Evolutionary conservation across 352 stramenopile species (phyloP).

Genomic region (Blastocystis sp.): DNA sequence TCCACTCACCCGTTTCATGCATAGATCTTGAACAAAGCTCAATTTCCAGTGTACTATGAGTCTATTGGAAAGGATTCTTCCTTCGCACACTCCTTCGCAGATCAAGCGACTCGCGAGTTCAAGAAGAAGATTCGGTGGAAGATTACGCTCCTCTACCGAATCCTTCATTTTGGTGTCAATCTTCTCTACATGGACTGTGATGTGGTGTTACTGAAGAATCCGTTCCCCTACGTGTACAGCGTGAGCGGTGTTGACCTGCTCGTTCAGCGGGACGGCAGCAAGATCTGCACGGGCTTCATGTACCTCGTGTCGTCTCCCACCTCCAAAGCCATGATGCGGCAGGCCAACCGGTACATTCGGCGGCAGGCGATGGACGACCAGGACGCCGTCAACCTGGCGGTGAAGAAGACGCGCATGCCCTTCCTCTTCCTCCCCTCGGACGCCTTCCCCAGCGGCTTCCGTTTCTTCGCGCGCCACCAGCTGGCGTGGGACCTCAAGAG

Average conservation of each 20-base stretch:
- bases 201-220: constrained; percentile 40
- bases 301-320: neutral
- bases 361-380: neutral
- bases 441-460: neutral
- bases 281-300: constrained; percentile 53
- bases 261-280: constrained; percentile 7
- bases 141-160: constrained; percentile 27
- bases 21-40: constrained; percentile 12
- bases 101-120: constrained; percentile 35
- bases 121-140: constrained; percentile 33
- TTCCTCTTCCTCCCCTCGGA: constrained; percentile 23
- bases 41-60: constrained; percentile 10
- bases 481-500: constrained; percentile 31
- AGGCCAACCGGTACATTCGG: neutral
- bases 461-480: constrained; percentile 39
- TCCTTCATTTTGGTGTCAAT: neutral
- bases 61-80: constrained; percentile 11
- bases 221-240: neutral
- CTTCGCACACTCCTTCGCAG: neutral
- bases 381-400: neutral
- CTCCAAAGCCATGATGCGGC: neutral
- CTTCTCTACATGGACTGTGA: constrained; percentile 48
- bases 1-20: neutral
- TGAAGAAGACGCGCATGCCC: neutral
- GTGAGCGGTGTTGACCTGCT: constrained; percentile 5